Conservation (phyloP, 805 yeast genomes). For the Yarrowia hollandica region DNA sequence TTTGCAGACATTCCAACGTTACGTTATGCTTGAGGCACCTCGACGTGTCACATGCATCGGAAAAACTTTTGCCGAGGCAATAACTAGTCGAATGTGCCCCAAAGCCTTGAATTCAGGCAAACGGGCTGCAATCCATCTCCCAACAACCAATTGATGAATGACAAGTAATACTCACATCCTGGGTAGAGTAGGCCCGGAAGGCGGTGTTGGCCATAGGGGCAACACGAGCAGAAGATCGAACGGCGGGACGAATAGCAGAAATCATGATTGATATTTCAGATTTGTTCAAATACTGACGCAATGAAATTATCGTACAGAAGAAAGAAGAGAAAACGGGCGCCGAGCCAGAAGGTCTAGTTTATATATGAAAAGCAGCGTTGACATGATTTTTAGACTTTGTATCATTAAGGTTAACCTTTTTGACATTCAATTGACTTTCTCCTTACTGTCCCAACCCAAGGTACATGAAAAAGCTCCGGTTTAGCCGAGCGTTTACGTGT, state of each 20-base stretch:
- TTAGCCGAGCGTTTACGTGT: conserved; percentile 28
- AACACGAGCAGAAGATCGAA: conserved; percentile 25
- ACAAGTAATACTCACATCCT: conserved; percentile 23
- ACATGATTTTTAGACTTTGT: neutral
- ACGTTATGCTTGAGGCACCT: neutral
- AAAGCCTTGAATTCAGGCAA: neutral
- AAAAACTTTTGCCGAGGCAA: conserved; percentile 27
- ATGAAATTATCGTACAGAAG: conserved; percentile 27
- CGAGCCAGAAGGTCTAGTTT: conserved; percentile 18
- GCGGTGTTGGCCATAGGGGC: conserved; percentile 28
- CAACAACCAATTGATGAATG: neutral
- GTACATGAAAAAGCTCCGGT: conserved; percentile 29
- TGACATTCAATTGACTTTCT: conserved; percentile 24
- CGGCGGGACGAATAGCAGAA: conserved; percentile 29
- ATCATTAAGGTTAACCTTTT: conserved; percentile 6
- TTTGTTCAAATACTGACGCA: conserved; percentile 29
- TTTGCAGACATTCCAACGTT: neutral
- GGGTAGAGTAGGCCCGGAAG: conserved; percentile 30
- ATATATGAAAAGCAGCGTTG: conserved; percentile 24
- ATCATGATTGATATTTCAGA: conserved; percentile 29
- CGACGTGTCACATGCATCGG: conserved; percentile 23
- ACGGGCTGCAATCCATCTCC: neutral
- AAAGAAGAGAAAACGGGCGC: conserved; percentile 20
- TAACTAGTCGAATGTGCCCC: neutral
- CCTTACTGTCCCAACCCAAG: conserved; percentile 27